Percentiles rank a stretch among this genome's conserved stretches.
Evolutionary conservation across 306 rosid genomes (phyloP).

Genomic region (Bauhinia variegata): DNA sequence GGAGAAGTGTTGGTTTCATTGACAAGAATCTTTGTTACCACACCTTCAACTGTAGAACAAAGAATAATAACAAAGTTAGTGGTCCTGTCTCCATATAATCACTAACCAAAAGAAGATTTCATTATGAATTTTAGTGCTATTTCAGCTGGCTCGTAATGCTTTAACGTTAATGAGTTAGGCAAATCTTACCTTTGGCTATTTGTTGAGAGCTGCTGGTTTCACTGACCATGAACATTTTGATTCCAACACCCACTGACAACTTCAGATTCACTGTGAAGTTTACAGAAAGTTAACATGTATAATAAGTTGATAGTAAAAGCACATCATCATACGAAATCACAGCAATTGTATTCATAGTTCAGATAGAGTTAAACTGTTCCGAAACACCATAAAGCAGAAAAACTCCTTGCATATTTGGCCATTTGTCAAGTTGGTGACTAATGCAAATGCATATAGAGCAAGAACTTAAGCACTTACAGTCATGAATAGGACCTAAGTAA

Average conservation of each 20-base stretch:
- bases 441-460: conserved; percentile 16
- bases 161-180: conserved; percentile 10
- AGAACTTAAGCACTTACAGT: conserved; percentile 56
- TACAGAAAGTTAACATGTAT: conserved; percentile 16
- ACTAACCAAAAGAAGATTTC: neutral
- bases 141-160: conserved; percentile 10
- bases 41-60: conserved; percentile 43
- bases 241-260: conserved; percentile 48
- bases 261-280: conserved; percentile 60
- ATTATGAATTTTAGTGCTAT: neutral
- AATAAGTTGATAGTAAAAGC: neutral
- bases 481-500: conserved; percentile 59
- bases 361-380: neutral
- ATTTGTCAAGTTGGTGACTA: neutral
- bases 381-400: conserved; percentile 1
- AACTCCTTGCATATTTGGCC: conserved; percentile 28
- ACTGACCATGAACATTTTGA: conserved; percentile 58
- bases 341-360: neutral
- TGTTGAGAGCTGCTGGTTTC: conserved; percentile 44
- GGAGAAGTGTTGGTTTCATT: conserved; percentile 29
- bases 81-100: neutral
- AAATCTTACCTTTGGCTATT: conserved; percentile 41
- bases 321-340: neutral
- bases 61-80: conserved; percentile 18
- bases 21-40: conserved; percentile 23